Evolutionary conservation across 768 basidiomycete species (phyloP).

Genomic region (Russula griseocarnosa): DNA sequence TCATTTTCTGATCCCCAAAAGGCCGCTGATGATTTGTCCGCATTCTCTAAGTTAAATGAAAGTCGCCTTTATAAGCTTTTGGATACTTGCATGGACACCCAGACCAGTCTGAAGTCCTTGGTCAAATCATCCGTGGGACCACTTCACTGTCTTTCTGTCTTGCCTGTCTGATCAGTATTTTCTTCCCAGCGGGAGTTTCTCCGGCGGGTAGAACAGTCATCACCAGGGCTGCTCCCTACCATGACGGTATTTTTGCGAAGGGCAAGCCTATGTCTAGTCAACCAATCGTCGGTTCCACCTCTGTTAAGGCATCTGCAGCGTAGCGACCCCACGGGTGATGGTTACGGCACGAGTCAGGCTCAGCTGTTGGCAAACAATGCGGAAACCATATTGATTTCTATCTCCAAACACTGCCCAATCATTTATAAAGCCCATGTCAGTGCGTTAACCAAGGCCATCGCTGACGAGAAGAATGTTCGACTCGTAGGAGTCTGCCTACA

Average conservation of each 20-base stretch:
- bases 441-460: slow-evolving; percentile 70
- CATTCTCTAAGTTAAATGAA: slow-evolving; percentile 87
- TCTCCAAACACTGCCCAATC: slow-evolving; percentile 72
- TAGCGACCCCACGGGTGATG: slow-evolving; percentile 34
- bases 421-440: slow-evolving; percentile 70
- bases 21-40: slow-evolving; percentile 68
- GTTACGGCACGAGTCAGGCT: slow-evolving; percentile 38
- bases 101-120: slow-evolving; percentile 75
- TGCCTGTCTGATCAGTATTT: background rate
- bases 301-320: slow-evolving; percentile 67
- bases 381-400: slow-evolving; percentile 48
- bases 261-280: slow-evolving; percentile 67
- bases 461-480: slow-evolving; percentile 52
- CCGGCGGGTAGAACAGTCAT: slow-evolving; percentile 68
- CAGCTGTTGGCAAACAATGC: slow-evolving; percentile 46
- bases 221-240: slow-evolving; percentile 56
- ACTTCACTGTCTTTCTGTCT: background rate
- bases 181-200: slow-evolving; percentile 66
- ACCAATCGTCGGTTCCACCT: slow-evolving; percentile 79
- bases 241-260: slow-evolving; percentile 68
- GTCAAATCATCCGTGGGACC: slow-evolving; percentile 67
- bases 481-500: slow-evolving; percentile 68
- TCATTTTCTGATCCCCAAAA: slow-evolving; percentile 67
- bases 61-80: slow-evolving; percentile 79
- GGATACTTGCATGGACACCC: slow-evolving; percentile 75